These are phyloP conservation scores for Annulohypoxylon bovei DNA, from an alignment of 495 filamentous ascomycete genomes.

Conservation along the genomic window DNA sequence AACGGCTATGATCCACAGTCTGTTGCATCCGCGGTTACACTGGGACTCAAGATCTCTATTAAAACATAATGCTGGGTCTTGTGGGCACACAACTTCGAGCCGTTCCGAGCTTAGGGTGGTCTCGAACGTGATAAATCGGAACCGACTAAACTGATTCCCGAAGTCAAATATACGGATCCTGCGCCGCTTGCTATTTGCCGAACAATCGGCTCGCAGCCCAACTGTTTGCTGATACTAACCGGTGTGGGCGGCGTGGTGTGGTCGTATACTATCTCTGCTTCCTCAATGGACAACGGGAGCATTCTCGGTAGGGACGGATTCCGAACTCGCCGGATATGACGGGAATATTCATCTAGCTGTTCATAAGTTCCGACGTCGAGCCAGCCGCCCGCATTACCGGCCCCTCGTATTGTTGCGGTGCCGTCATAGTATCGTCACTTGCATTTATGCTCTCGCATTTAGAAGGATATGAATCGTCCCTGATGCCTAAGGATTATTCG, in stretches of 20 bases:
- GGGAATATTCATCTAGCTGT: conserved; percentile 3
- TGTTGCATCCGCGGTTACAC: conserved; percentile 21
- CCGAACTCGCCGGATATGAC: background rate
- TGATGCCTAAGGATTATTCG: background rate
- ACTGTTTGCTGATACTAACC: conserved; percentile 20
- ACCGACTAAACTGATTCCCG: conserved; percentile 4
- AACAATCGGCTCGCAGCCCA: conserved; percentile 8
- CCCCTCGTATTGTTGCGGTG: conserved; percentile 4
- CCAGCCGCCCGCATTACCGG: conserved; percentile 3
- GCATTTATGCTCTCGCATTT: conserved; percentile 18
- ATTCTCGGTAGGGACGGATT: conserved; percentile 11
- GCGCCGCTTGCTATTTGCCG: conserved; percentile 13
- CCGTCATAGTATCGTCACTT: conserved; percentile 30
- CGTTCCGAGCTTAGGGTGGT: conserved; percentile 27
- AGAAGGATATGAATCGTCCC: background rate
- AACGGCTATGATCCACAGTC: conserved; percentile 32
- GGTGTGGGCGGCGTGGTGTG: conserved; percentile 10
- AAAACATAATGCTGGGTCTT: conserved; percentile 31
- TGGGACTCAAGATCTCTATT: conserved; percentile 20
- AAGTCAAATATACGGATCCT: conserved; percentile 23
- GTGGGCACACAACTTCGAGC: conserved; percentile 35
- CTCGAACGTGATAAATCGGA: conserved; percentile 23
- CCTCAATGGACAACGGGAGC: background rate
- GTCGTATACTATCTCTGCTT: conserved; percentile 3
- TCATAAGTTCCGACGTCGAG: conserved; percentile 5